Evolutionary conservation across 2,329 filamentous ascomycete genomes (phyloP).

Genomic region (Hypoxylon sp.): DNA sequence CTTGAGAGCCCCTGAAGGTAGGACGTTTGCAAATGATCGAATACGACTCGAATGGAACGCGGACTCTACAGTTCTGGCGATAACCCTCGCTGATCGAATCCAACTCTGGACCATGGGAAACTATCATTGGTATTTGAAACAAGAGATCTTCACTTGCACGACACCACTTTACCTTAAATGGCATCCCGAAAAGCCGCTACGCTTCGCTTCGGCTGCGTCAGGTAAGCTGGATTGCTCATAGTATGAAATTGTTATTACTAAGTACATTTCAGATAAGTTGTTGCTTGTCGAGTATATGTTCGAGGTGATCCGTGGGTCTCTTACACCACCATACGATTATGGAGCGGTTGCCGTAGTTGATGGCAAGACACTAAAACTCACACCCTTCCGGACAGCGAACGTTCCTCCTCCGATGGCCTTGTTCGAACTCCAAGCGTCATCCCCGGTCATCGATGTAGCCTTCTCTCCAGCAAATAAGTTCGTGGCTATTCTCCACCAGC

Average conservation of each 20-base stretch:
- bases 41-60: slow-evolving; percentile 86
- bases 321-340: slow-evolving; percentile 77
- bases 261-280: slow-evolving; percentile 56
- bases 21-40: slow-evolving; percentile 64
- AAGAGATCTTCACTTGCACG: slow-evolving; percentile 72
- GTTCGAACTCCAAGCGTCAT: slow-evolving; percentile 74
- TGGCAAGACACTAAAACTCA: slow-evolving; percentile 82
- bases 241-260: slow-evolving; percentile 29
- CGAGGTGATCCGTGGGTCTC: slow-evolving; percentile 74
- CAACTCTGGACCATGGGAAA: slow-evolving; percentile 98
- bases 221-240: slow-evolving; percentile 54
- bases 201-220: slow-evolving; percentile 67
- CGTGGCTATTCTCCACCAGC: slow-evolving; percentile 78
- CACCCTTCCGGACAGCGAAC: slow-evolving; percentile 84
- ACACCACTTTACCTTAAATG: slow-evolving; percentile 65
- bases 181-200: slow-evolving; percentile 87
- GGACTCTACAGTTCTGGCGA: slow-evolving; percentile 90
- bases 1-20: slow-evolving; percentile 74
- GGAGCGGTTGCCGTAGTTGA: slow-evolving; percentile 88
- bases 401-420: slow-evolving; percentile 94
- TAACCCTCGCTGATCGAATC: slow-evolving; percentile 78
- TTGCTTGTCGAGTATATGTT: slow-evolving; percentile 76
- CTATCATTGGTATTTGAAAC: slow-evolving; percentile 98
- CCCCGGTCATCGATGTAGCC: slow-evolving; percentile 78
- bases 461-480: slow-evolving; percentile 73